Evolutionary conservation across 306 rosid genomes (phyloP), one percentile per base, ranked within the genome.

Genomic region (Cyamopsis tetragonoloba): DNA sequence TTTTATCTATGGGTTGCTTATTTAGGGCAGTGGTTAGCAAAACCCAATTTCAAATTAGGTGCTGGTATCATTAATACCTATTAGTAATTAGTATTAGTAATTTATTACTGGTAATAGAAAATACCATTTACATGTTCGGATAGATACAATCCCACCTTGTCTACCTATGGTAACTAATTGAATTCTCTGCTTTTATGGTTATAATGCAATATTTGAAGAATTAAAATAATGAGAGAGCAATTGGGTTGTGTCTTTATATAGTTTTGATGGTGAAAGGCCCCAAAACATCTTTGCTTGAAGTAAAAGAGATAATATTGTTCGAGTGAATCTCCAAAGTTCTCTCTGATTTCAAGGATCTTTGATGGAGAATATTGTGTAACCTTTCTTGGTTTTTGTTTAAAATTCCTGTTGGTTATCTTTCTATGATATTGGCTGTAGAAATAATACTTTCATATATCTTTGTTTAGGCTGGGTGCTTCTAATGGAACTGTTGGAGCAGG

Each of bases 401-500:
- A n/a, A 59, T 64, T 37, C 53, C 48, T 39, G 48, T 59, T 69
- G 38, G 48, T 55, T 75, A 10, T 65, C 55, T 64, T 39, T 70
- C 28, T 70, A 27, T 41, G 44, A 15, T 66, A 41, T 68, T 64
- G 63, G 66, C 28, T 74, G 54, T 72, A 27, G 55, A 27, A 66
- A 58, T 74, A 47, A 74, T 71, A 38, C 47, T 64, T 12, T 66
- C 42, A 14, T 56, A 58, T 66, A 28, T 57, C 35, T 75, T 46
- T 75, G 20, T 77, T 43, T 60, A 91, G 97, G 91, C 75, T 82
- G 5, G 86, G 88, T 37, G 77, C 79, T 34, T 68, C 84, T 66
- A 84, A 89, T 83, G 92, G 92, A 76, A 72, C 81, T 67, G 70
- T 68, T 48, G 88, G 82, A 82, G 86, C 76, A 68, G 97, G 85